Base-by-base conservation (phyloP, 2,329 filamentous ascomycete species). In the Monosporascus sp. region DNA sequence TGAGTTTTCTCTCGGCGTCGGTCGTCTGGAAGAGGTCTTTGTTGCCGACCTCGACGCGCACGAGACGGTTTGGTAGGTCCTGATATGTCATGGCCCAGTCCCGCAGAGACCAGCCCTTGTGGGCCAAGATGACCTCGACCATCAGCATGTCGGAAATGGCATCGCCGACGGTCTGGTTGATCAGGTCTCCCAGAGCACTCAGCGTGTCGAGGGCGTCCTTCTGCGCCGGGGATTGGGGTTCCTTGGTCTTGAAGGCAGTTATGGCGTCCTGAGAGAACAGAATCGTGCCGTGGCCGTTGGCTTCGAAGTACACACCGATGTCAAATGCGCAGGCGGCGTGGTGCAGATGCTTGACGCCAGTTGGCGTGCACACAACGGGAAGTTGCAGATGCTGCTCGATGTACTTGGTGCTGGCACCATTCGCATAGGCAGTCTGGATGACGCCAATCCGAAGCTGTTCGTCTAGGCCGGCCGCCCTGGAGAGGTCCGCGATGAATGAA, bases 131-230 rank as follows among this genome's bases (percentile, higher is more conserved):
- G 36, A 93, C 90, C 73, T 99, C 94, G 40, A 97, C 92, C 66
- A 99, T 85, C 46, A 99, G 83, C 82, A 97, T 89, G 73, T 99
- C 94, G 1, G 91, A 96, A 53, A 99, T 82, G 47, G 94, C 94
- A 69, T 99, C 94, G 51, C 94, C 94, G 47, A 97, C 93, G 1
- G 94, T 94, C 77, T 99, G 94, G 79, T 99, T 99, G 78, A 99
- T 96, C 59, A 99, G 82, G 63, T 97, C 90, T 49, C 87, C 87
- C 51, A 96, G 81, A 11, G 91, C 92, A 51, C 83, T 81, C 1
- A 99, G 85, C 8, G 87, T 91, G 52, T 96, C 89, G 16, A 97
- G 82, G 2, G 93, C 90, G 63, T 91, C 88, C 69, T 93, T 89
- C 71, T 97, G 92, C 7, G 90, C 93, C 1, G 94, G 93, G 0